Evolutionary conservation across 257 asterid species (phyloP), one percentile per base, ranked within the genome.

Genomic region (Fraxinus pennsylvanica): DNA sequence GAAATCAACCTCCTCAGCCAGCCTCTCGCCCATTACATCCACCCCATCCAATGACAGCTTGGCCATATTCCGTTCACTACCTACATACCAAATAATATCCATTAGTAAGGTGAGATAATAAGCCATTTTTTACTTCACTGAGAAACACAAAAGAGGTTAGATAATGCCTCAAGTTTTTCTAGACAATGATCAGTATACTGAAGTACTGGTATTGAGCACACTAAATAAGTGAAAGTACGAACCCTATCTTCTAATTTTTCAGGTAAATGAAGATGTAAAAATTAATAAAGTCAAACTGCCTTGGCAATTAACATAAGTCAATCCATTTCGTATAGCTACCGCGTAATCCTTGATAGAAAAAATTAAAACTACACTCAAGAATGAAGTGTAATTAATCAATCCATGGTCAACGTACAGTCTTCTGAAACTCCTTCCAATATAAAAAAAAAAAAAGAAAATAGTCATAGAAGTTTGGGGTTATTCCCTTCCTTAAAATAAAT

Each of bases 21-120:
- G 83, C 74, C 99, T 91, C 78, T 96, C 96, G 25, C 99, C 99
- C 99, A 92, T 96, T 76, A 96, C 92, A 81, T 96, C 99, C 71
- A 96, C 97, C 7, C 99, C 99, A 85, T 96, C 97, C 83, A 96
- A 81, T 9, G 98, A 83, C 84, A 90, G 88, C 52, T 52, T 85
- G 76, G 96, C 90, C 78, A 87, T 88, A 88, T 96, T 96, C 71
- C 90, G 82, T 82, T 91, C 94, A 81, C 98, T 96, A 76, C 99
- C 99, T 96, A 91, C 80, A 79, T 69, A 71, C 52, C 33, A 81
- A 73, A 72, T 74, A 29, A 67, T 50, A 35, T 45, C 71, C 43
- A 72, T 41, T 59, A 59, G 75, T 52, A 35, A 19, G 61, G 8
- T 57, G 32, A 79, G 80, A 74, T 38, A 73, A 77, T 57, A 71